A percentile compares a stretch with the other conserved stretches of the same genome.
These are phyloP conservation scores for Pestalotiopsis fici DNA, from an alignment of 2,329 filamentous ascomycete species.

Conservation along the genomic window DNA sequence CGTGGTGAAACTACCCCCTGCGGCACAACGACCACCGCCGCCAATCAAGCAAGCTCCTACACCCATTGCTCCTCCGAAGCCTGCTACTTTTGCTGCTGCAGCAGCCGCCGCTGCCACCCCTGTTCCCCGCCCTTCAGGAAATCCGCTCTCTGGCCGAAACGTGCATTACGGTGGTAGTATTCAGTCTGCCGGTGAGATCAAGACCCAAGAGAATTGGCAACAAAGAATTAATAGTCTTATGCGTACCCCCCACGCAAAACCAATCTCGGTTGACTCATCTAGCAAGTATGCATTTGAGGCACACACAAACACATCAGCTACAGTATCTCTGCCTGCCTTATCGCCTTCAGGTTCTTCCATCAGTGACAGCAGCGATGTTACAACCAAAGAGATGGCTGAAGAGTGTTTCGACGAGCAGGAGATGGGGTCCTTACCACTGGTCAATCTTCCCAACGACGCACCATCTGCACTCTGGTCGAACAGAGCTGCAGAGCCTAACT, in stretches of 20 bases:
- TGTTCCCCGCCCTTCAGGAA: conserved; percentile 8
- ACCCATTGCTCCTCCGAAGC: conserved; percentile 27
- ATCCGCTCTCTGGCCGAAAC: conserved; percentile 17
- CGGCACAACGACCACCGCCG: conserved; percentile 78
- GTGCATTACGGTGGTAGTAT: conserved; percentile 23
- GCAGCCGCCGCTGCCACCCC: conserved; percentile 27
- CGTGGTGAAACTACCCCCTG: conserved; percentile 78
- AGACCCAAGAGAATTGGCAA: conserved; percentile 64
- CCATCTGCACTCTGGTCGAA: conserved; percentile 63
- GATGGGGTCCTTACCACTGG: conserved; percentile 73
- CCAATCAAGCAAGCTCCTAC: conserved; percentile 40
- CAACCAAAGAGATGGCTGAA: conserved; percentile 71
- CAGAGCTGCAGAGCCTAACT: conserved; percentile 50
- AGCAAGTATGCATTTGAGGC: conserved; percentile 66
- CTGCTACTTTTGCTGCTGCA: conserved; percentile 45
- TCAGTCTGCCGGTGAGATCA: conserved; percentile 29
- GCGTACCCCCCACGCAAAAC: conserved; percentile 57
- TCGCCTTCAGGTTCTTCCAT: conserved; percentile 28
- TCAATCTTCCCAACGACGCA: conserved; percentile 65
- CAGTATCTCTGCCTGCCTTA: conserved; percentile 67
- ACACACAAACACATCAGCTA: conserved; percentile 53
- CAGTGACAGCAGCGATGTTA: conserved; percentile 44
- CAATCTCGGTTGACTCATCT: conserved; percentile 65
- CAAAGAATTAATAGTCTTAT: conserved; percentile 79
- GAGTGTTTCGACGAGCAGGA: conserved; percentile 82